Base-by-base conservation (phyloP, 495 filamentous ascomycete species). In the Hypoxylon fragiforme region DNA sequence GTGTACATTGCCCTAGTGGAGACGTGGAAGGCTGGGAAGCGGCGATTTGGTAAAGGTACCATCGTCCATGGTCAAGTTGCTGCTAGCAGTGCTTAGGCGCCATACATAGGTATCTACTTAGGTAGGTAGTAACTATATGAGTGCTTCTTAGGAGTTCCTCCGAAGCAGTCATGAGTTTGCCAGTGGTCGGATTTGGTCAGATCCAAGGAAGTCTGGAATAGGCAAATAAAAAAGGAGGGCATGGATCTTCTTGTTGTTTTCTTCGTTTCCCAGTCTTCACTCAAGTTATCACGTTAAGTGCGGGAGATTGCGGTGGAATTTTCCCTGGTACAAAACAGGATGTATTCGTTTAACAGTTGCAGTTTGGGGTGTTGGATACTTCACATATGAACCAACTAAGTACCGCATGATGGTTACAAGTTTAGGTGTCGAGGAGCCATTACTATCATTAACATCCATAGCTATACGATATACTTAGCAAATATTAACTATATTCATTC, bases 1-100 rank as follows among this genome's bases (percentile, higher is more conserved):
- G 54, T 71, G 7, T 83, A 81, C 56, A 66, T 83, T 16, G 42
- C 61, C 0, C 66, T 79, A 6, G 67, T 82, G 35, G 80, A 83
- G 65, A 48, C 64, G 7, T 83, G 80, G 77, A 82, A 82, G 64
- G 79, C 68, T 16, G 69, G 67, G 7, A 83, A 83, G 67, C 52
- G 67, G 13, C 63, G 63, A 7, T 51, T 61, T 30, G 3, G 18
- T n/a, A 61, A 44, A 13, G 30, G 13, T n/a, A 15, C 6, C 37
- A 18, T 45, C 40, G 13, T 21, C 34, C 19, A 48, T 20, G 12
- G 28, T 18, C 51, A 32, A 30, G 7, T 44, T 39, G 5, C 41
- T 15, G 3, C 14, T 7, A n/a, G 40, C 0, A 20, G 26, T 12
- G 51, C 38, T 16, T 61, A 54, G 31, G 26, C 16, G 7, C 1